Evolutionary conservation across 1,139 yeast species (phyloP).

Genomic region (Entelexis sorbosivorans): DNA sequence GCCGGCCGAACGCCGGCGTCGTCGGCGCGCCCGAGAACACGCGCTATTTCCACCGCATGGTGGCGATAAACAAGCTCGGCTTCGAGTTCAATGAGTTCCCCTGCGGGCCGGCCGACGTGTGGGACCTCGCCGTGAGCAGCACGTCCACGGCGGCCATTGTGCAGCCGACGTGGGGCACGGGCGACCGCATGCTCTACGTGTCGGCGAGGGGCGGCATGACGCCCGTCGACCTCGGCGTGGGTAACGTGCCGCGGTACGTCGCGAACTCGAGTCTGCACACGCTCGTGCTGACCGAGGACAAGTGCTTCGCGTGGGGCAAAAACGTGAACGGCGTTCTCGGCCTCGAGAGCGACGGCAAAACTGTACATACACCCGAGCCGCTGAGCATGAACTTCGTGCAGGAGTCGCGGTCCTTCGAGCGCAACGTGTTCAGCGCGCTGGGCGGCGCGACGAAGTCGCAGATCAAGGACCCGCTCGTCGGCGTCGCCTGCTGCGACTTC

Average conservation of each 20-base stretch:
- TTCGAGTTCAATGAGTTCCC: slow-evolving; percentile 6
- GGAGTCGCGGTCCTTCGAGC: background rate
- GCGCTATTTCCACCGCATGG: slow-evolving; percentile 10
- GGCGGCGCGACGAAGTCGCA: background rate
- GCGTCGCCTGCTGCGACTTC: slow-evolving; percentile 18
- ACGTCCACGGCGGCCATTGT: slow-evolving; percentile 12
- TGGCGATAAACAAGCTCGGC: slow-evolving; percentile 10
- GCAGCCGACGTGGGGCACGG: slow-evolving; percentile 4
- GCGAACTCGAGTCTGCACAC: slow-evolving; percentile 19
- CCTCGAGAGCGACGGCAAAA: slow-evolving; percentile 16
- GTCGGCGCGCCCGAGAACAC: slow-evolving; percentile 9
- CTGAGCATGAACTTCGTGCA: slow-evolving; percentile 11
- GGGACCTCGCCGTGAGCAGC: slow-evolving; percentile 17
- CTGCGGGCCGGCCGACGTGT: slow-evolving; percentile 14
- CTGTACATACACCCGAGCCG: slow-evolving; percentile 12
- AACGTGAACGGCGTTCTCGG: slow-evolving; percentile 22
- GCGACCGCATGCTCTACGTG: slow-evolving; percentile 7
- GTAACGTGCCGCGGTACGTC: slow-evolving; percentile 7
- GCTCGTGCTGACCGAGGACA: slow-evolving; percentile 15
- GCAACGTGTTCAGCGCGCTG: slow-evolving; percentile 14
- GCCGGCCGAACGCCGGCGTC: slow-evolving; percentile 14
- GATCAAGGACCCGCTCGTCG: slow-evolving; percentile 19
- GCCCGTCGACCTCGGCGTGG: slow-evolving; percentile 6
- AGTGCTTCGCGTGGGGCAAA: slow-evolving; percentile 23
- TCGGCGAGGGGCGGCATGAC: background rate